A percentile compares a stretch with the other conserved stretches of the same genome.
These are phyloP conservation scores for Apiotrichum mycotoxinovorans DNA, from an alignment of 1,284 basidiomycete species.

Conservation along the genomic window DNA sequence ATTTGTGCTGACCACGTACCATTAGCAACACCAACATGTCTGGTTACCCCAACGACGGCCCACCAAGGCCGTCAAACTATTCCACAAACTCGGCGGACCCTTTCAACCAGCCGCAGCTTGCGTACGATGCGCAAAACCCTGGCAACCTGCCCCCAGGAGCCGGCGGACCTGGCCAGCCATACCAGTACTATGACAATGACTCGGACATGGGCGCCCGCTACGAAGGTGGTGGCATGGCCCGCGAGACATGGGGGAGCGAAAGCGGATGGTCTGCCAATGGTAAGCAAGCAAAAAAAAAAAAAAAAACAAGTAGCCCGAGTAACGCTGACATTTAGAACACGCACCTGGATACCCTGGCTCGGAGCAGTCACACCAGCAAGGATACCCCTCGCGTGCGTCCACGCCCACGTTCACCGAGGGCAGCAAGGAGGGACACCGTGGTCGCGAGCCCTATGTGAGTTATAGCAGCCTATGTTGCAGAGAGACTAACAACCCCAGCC, in stretches of 20 bases:
- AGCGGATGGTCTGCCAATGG: conserved; percentile 38
- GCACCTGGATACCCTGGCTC: conserved; percentile 26
- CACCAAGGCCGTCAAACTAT: conserved; percentile 18
- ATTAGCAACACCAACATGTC: conserved; percentile 8
- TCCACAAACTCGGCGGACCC: conserved; percentile 29
- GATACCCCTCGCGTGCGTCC: conserved; percentile 42
- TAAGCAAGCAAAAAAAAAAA: conserved; percentile 49
- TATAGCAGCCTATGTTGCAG: conserved; percentile 34
- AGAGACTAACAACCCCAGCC: conserved; percentile 60
- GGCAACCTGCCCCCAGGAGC: conserved; percentile 17
- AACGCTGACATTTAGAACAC: not conserved
- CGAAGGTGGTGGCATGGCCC: conserved; percentile 47
- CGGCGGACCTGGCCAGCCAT: conserved; percentile 32
- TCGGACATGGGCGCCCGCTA: conserved; percentile 62
- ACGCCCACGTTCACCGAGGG: conserved; percentile 51
- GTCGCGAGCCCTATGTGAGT: conserved; percentile 52
- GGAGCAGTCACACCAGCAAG: conserved; percentile 42
- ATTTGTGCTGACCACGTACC: not conserved
- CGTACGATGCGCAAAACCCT: conserved; percentile 30
- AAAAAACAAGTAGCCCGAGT: conserved; percentile 46
- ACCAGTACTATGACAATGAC: conserved; percentile 68
- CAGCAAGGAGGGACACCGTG: conserved; percentile 61
- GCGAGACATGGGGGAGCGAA: conserved; percentile 49
- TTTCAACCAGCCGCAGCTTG: conserved; percentile 38
- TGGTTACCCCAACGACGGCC: conserved; percentile 15